A percentile compares a stretch with the other conserved stretches of the same genome.
Conservation (phyloP, 1,284 basidiomycete genomes). For the Ceratobasidium sp. region DNA sequence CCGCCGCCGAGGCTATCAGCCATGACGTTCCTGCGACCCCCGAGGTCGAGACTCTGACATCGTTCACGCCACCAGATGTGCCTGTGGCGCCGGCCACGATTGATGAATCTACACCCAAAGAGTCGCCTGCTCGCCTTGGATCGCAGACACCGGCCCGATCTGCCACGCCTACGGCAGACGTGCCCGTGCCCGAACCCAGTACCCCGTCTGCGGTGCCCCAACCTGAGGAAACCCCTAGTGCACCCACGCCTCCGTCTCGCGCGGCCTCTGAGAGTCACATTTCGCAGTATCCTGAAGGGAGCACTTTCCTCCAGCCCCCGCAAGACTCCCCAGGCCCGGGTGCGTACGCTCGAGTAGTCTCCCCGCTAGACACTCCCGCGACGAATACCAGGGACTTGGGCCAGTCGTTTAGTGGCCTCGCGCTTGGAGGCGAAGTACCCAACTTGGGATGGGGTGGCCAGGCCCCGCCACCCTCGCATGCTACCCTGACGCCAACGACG, state of each 20-base stretch:
- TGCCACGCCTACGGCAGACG: slow-evolving; percentile 20
- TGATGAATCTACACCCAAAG: slow-evolving; percentile 39
- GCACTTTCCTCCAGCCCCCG: slow-evolving; percentile 22
- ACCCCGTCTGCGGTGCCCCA: slow-evolving; percentile 16
- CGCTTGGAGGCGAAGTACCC: slow-evolving; percentile 70
- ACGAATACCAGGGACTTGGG: slow-evolving; percentile 54
- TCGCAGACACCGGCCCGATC: slow-evolving; percentile 19
- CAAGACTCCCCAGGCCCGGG: slow-evolving; percentile 29
- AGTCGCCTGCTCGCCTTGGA: slow-evolving; percentile 22
- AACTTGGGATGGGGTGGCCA: slow-evolving; percentile 65
- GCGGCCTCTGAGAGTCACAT: slow-evolving; percentile 32
- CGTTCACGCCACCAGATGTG: neutral
- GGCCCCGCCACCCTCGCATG: slow-evolving; percentile 51
- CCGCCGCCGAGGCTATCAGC: neutral
- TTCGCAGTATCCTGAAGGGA: slow-evolving; percentile 41
- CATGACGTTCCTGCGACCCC: neutral
- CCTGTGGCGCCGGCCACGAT: neutral
- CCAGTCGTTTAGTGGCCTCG: slow-evolving; percentile 69
- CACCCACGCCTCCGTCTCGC: slow-evolving; percentile 32
- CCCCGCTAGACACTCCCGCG: slow-evolving; percentile 66
- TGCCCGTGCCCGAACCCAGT: slow-evolving; percentile 6
- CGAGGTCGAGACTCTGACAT: neutral
- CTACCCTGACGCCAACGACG: slow-evolving; percentile 45
- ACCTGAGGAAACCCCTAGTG: slow-evolving; percentile 16
- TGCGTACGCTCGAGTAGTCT: slow-evolving; percentile 57